A percentile compares a stretch with the other conserved stretches of the same genome.
phyloP scores from a whole-genome alignment of 1,284 basidiomycete genomes.

The Cutaneotrichosporon spelunceum region DNA sequence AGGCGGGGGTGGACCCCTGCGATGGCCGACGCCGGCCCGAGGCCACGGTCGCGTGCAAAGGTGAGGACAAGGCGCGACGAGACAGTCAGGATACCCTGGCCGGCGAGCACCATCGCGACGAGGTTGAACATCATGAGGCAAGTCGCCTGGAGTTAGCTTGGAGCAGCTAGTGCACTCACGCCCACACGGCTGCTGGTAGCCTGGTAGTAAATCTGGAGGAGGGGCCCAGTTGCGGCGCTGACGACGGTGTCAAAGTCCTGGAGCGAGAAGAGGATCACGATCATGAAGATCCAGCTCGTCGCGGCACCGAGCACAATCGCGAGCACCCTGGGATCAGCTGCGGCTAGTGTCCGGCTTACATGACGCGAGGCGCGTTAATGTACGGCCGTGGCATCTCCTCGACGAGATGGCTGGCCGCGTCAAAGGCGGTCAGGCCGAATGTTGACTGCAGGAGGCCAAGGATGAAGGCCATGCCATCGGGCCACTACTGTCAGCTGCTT shows the following conservation, averaged over 20 bases:
- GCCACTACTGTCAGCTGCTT: conserved; percentile 10
- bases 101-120: conserved; percentile 25
- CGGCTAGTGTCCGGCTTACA: conserved; percentile 22
- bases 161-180: not conserved
- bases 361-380: conserved; percentile 41
- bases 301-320: conserved; percentile 35
- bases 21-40: conserved; percentile 2
- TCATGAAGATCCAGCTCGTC: conserved; percentile 34
- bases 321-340: conserved; percentile 28
- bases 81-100: conserved; percentile 25
- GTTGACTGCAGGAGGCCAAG: conserved; percentile 46
- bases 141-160: conserved; percentile 14
- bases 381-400: conserved; percentile 44
- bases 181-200: conserved; percentile 25
- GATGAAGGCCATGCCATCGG: conserved; percentile 41
- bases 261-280: conserved; percentile 31
- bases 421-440: conserved; percentile 23
- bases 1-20: conserved; percentile 16
- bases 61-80: conserved; percentile 22
- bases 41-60: conserved; percentile 16
- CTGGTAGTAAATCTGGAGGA: conserved; percentile 22
- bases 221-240: conserved; percentile 3
- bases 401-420: conserved; percentile 45
- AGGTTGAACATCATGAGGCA: conserved; percentile 27
- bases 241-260: conserved; percentile 8